These are phyloP conservation scores for Crepidotus variabilis DNA, from an alignment of 768 basidiomycete genomes.

Conservation along the genomic window DNA sequence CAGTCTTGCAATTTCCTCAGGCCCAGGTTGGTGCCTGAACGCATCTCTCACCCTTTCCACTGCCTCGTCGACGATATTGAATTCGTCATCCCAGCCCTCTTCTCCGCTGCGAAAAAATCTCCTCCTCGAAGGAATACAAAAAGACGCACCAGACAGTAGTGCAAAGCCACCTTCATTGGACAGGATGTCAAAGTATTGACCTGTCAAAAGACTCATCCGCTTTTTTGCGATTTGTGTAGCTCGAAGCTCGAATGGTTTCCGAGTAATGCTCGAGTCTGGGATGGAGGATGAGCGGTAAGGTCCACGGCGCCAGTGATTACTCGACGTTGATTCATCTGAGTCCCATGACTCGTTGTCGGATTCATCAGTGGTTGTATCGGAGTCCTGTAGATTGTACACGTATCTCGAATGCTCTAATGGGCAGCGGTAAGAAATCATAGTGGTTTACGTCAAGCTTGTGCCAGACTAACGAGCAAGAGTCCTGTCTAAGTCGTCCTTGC, in stretches of 20 bases:
- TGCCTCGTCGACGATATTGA: constrained; percentile 16
- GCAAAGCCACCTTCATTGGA: constrained; percentile 38
- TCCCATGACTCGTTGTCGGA: constrained; percentile 46
- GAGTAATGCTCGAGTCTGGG: constrained; percentile 6
- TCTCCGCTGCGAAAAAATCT: constrained; percentile 55
- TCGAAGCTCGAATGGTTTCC: constrained; percentile 17
- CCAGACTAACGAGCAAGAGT: constrained; percentile 64
- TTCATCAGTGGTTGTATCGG: constrained; percentile 39
- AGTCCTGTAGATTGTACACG: constrained; percentile 56
- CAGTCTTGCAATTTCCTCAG: constrained; percentile 14
- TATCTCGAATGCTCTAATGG: constrained; percentile 60
- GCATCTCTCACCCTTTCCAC: constrained; percentile 9
- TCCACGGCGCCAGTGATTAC: constrained; percentile 16
- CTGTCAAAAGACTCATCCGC: constrained; percentile 69
- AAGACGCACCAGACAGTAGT: constrained; percentile 29
- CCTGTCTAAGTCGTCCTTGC: constrained; percentile 61
- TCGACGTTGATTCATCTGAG: constrained; percentile 33
- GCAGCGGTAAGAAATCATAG: not conserved
- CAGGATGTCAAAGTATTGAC: constrained; percentile 51
- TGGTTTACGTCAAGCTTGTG: not conserved
- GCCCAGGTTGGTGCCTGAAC: constrained; percentile 9
- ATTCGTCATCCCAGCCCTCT: constrained; percentile 30
- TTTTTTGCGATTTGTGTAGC: constrained; percentile 32
- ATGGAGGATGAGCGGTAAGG: constrained; percentile 17
- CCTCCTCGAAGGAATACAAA: constrained; percentile 28